Evolutionary conservation across 2,329 filamentous ascomycete genomes (phyloP).

Genomic region (Arthroderma sp.): DNA sequence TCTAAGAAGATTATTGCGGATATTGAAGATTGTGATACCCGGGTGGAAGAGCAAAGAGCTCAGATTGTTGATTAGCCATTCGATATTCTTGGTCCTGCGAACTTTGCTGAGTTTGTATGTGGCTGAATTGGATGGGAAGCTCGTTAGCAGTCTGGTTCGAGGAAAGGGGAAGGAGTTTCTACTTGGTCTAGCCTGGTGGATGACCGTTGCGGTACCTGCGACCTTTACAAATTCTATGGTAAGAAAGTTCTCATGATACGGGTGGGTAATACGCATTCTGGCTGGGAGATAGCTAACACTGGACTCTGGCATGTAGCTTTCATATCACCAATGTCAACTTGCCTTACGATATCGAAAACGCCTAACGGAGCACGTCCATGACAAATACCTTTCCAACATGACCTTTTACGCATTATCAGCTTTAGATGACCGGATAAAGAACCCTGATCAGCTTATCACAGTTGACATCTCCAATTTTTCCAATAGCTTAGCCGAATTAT

Average conservation of each 20-base stretch:
- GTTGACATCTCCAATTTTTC: constrained; percentile 95
- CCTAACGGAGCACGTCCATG: constrained; percentile 87
- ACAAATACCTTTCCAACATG: constrained; percentile 91
- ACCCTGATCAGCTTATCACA: constrained; percentile 91
- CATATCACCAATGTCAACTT: constrained; percentile 91
- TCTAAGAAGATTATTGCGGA: constrained; percentile 59
- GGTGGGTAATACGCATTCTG: not conserved
- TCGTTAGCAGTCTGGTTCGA: constrained; percentile 84
- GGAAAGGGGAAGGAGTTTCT: constrained; percentile 85
- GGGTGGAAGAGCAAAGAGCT: constrained; percentile 83
- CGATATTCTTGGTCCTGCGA: constrained; percentile 76
- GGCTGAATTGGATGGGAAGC: constrained; percentile 82
- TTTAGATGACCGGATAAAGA: constrained; percentile 94
- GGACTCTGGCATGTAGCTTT: constrained; percentile 47
- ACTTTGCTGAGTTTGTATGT: constrained; percentile 93
- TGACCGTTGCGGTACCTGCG: constrained; percentile 87
- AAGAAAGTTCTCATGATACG: constrained; percentile 18
- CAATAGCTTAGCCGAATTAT: constrained; percentile 84
- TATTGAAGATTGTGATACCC: constrained; percentile 79
- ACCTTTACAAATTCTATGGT: constrained; percentile 99
- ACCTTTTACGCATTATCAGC: constrained; percentile 95
- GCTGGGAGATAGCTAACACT: not conserved
- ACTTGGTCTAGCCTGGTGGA: constrained; percentile 89
- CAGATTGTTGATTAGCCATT: constrained; percentile 75
- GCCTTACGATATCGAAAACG: constrained; percentile 85